A percentile compares a stretch with the other conserved stretches of the same genome.
Conservation (phyloP, 768 basidiomycete species). For the Tulasnella sp. region DNA sequence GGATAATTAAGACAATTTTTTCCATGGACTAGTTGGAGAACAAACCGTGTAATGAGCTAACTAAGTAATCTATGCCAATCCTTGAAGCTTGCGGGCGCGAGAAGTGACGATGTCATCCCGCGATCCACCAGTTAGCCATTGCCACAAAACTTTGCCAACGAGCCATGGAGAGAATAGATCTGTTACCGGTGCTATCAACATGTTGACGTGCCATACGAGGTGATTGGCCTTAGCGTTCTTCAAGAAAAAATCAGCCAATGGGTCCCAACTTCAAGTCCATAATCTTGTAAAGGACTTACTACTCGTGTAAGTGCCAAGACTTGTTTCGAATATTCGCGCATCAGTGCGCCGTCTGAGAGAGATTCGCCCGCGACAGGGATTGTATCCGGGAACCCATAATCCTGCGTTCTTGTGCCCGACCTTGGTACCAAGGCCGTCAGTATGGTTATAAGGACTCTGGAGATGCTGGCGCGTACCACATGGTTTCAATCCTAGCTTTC, state of each 20-base stretch:
- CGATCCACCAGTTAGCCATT: too few relatives aligned
- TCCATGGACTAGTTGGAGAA: too few relatives aligned
- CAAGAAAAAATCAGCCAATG: neutral
- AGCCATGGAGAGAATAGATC: conserved; percentile 9
- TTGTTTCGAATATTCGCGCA: neutral
- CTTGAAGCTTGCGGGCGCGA: too few relatives aligned
- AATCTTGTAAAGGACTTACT: neutral
- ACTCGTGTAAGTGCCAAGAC: neutral
- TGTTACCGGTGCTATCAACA: conserved; percentile 4
- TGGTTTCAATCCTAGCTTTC: neutral
- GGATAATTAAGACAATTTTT: too few relatives aligned
- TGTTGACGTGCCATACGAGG: conserved; percentile 1
- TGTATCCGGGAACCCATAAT: neutral
- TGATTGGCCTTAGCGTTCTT: neutral
- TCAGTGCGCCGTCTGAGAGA: neutral
- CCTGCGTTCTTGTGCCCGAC: conserved; percentile 2
- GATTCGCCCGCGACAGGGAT: conserved; percentile 2
- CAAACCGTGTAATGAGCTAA: too few relatives aligned
- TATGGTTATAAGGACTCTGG: too few relatives aligned
- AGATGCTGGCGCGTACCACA: neutral
- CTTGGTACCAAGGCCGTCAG: too few relatives aligned
- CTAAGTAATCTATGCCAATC: too few relatives aligned
- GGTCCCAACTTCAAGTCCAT: neutral
- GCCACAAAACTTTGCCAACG: neutral
- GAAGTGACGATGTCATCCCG: too few relatives aligned